A percentile compares a stretch with the other conserved stretches of the same genome.
phyloP scores from a whole-genome alignment of 2,329 filamentous ascomycete genomes.

The Ilyonectria mors-panacis region DNA sequence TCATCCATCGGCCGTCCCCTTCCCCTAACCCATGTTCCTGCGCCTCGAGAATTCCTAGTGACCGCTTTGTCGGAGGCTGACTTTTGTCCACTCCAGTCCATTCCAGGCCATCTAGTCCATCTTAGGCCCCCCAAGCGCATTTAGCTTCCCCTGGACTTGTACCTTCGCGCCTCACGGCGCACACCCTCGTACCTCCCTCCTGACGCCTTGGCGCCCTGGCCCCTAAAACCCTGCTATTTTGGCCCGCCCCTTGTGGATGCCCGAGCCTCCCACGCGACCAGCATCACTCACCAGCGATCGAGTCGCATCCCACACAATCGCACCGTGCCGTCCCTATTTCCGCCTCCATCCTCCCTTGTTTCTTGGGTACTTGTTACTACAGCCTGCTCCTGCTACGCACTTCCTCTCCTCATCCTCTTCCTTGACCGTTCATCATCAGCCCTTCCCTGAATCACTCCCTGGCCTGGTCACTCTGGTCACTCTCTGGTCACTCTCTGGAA shows the following conservation, averaged over 20 bases:
- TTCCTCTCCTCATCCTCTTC: constrained; percentile 5
- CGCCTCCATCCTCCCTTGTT: constrained; percentile 23
- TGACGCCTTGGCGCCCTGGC: constrained; percentile 18
- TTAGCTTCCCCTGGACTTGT: not conserved
- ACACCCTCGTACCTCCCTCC: constrained; percentile 18
- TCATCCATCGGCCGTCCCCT: constrained; percentile 41
- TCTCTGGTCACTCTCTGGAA: not conserved
- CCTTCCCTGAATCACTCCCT: constrained; percentile 7
- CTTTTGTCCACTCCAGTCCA: constrained; percentile 12
- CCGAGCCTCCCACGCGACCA: constrained; percentile 35
- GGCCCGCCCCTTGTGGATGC: constrained; percentile 29
- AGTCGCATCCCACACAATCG: constrained; percentile 27
- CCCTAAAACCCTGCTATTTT: constrained; percentile 14
- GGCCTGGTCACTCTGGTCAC: not conserved
- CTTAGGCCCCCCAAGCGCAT: not conserved
- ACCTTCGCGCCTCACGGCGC: not conserved
- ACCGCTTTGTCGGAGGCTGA: constrained; percentile 44
- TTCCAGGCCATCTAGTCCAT: not conserved
- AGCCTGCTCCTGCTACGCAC: not conserved
- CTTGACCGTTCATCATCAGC: constrained; percentile 6
- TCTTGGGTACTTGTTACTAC: not conserved
- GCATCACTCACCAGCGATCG: constrained; percentile 28
- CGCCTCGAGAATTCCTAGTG: constrained; percentile 34
- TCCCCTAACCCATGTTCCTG: constrained; percentile 45
- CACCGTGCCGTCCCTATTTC: constrained; percentile 29